phyloP scores from a whole-genome alignment of 2,329 filamentous ascomycete species.

The Ilyonectria robusta region DNA sequence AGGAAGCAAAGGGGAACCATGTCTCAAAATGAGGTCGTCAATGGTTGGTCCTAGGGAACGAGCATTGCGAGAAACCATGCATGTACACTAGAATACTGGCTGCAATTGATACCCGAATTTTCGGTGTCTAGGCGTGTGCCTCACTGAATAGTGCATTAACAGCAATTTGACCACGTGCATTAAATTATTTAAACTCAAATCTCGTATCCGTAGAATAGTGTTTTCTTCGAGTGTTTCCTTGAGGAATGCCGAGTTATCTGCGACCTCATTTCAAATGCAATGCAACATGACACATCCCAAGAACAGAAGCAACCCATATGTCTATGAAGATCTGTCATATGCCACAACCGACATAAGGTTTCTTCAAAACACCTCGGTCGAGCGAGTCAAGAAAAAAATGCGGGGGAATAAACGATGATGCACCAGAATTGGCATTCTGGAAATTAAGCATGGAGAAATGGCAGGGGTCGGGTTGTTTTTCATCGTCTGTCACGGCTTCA shows the following conservation, averaged over 20 bases:
- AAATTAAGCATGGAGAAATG: constrained; percentile 21
- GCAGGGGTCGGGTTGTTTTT: constrained; percentile 9
- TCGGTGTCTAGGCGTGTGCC: background rate
- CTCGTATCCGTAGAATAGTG: too few relatives aligned
- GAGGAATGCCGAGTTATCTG: background rate
- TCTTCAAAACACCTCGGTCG: constrained; percentile 14
- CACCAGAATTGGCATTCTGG: constrained; percentile 6
- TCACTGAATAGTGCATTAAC: constrained; percentile 8
- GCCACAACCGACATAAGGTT: background rate
- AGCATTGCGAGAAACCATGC: background rate
- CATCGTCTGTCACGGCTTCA: constrained; percentile 18
- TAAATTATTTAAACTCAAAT: background rate
- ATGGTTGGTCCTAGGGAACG: background rate
- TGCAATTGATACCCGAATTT: constrained; percentile 13
- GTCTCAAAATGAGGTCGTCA: background rate
- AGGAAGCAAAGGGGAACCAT: constrained; percentile 11
- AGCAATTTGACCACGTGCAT: constrained; percentile 7
- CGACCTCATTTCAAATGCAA: background rate
- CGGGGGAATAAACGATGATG: constrained; percentile 21
- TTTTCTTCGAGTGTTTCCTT: background rate
- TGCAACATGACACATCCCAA: background rate
- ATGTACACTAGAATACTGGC: background rate
- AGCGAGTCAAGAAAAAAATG: constrained; percentile 7
- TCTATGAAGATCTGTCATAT: background rate
- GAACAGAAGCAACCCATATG: background rate